Base-by-base conservation (phyloP, 169 alveolate genomes). In the Plasmodium cynomolgi region DNA sequence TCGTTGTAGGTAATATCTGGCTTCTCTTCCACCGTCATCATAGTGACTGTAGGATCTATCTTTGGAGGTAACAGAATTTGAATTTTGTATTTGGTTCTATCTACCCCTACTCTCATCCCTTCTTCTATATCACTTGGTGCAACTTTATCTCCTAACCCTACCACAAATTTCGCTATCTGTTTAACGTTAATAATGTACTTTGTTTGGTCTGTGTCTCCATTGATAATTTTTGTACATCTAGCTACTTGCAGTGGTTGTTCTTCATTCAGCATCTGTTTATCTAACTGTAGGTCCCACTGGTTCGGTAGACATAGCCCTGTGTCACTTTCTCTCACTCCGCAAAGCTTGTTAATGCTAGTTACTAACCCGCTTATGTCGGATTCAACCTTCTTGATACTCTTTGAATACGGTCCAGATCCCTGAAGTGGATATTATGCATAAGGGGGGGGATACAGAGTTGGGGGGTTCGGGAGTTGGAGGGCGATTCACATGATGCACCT, bases 1-100 rank as follows among this genome's bases (percentile, higher is more conserved):
- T 99, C 99, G 93, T 97, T 98, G 97, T 99, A 99, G n/a, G 99
- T 99, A 50, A 99, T 99, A 95, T 99, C 99, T 9, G 99, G 99
- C 96, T 99, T 99, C 92, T 99, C 99, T 95, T 99, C 99, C 5
- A 99, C 99, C 0, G 99, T 99, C 99, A 99, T 99, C 99, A 99
- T 99, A 33, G 99, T 99, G 37, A 99, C 99, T 41, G 99, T 96
- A 0, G 99, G 99, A 96, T 99, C 99, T 73, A 99, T 99, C 95
- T 98, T 98, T 0, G 99, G 99, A 37, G 99, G 99, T 47, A 99
- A 96, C 29, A 99, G 99, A 68, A 99, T 97, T 80, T 98, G 98
- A 26, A 99, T 99, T 91, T 98, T 97, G 96, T 99, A 99, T 95
- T 99, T 99, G 68, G 97, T 97, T 29, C 99, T 98, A 92, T 98